Conservation (phyloP, 2,329 filamentous ascomycete species). For the Diatrype stigma region DNA sequence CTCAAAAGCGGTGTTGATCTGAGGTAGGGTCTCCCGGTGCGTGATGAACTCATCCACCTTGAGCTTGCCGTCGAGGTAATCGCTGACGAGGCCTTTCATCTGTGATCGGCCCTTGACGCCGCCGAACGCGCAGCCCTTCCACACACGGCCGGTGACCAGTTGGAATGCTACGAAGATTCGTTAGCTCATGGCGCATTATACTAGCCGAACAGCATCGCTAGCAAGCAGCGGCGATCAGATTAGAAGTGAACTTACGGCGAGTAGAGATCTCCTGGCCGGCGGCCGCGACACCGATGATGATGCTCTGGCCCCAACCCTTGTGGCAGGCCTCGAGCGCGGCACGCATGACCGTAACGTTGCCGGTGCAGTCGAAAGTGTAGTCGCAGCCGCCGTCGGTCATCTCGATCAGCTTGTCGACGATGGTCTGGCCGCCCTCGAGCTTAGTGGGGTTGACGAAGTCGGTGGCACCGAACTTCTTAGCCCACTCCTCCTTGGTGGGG, state of each 20-base stretch:
- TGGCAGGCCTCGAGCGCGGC: conserved; percentile 95
- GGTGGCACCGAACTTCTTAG: conserved; percentile 90
- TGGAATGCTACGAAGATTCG: conserved; percentile 72
- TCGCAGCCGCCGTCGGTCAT: conserved; percentile 98
- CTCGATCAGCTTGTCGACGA: conserved; percentile 90
- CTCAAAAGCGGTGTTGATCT: conserved; percentile 87
- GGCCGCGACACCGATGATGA: conserved; percentile 95
- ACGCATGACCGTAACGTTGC: conserved; percentile 90
- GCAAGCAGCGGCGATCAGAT: too few relatives aligned
- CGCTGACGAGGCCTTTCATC: conserved; percentile 78
- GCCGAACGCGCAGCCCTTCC: conserved; percentile 97
- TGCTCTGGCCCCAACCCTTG: conserved; percentile 98
- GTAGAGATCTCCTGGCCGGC: conserved; percentile 95
- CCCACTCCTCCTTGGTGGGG: conserved; percentile 85
- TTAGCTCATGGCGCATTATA: conserved; percentile 9
- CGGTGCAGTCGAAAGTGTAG: conserved; percentile 99
- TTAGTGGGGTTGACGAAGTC: conserved; percentile 94
- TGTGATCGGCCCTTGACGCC: conserved; percentile 97
- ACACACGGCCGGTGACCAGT: conserved; percentile 93
- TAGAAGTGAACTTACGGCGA: conserved; percentile 80
- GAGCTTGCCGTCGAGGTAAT: conserved; percentile 84
- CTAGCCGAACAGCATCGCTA: background rate
- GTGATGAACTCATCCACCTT: conserved; percentile 99
- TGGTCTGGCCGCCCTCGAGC: conserved; percentile 64
- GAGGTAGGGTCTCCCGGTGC: conserved; percentile 75